Conservation (phyloP, 1,139 yeast species). For the Taiozyma sp. region DNA sequence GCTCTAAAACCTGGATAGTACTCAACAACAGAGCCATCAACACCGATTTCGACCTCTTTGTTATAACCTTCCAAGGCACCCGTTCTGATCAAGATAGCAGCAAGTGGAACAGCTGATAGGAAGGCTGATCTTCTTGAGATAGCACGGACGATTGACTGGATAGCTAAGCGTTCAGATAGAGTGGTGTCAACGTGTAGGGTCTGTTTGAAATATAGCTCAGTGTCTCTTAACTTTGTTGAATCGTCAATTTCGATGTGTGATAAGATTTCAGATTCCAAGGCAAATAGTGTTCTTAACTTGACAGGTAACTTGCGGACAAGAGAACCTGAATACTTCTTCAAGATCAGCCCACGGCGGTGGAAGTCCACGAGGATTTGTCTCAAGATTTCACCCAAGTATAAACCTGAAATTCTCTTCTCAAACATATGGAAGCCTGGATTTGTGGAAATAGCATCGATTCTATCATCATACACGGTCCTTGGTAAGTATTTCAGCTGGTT, state of each 20-base stretch:
- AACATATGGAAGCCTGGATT: slow-evolving; percentile 85
- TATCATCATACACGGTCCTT: slow-evolving; percentile 64
- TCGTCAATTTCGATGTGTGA: slow-evolving; percentile 81
- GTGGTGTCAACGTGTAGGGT: slow-evolving; percentile 63
- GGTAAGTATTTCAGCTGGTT: slow-evolving; percentile 71
- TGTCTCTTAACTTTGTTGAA: slow-evolving; percentile 61
- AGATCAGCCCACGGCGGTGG: slow-evolving; percentile 49
- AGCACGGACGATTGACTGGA: slow-evolving; percentile 71
- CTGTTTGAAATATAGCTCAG: slow-evolving; percentile 60
- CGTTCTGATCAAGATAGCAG: slow-evolving; percentile 63
- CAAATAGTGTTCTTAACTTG: slow-evolving; percentile 68
- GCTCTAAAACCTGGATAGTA: slow-evolving; percentile 84
- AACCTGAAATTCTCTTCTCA: slow-evolving; percentile 89
- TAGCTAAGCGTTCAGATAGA: slow-evolving; percentile 60
- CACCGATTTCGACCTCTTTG: slow-evolving; percentile 80
- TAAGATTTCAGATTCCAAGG: slow-evolving; percentile 70
- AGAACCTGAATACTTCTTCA: slow-evolving; percentile 47
- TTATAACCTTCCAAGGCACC: slow-evolving; percentile 52
- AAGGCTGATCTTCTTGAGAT: slow-evolving; percentile 85
- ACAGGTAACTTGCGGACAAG: slow-evolving; percentile 57
- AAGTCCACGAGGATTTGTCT: slow-evolving; percentile 69
- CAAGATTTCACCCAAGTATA: slow-evolving; percentile 87
- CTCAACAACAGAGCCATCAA: slow-evolving; percentile 91
- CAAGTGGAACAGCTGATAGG: slow-evolving; percentile 81
- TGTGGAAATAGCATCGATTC: slow-evolving; percentile 65